These are phyloP conservation scores for Dendrobium catenatum DNA, from an alignment of 106 monocot species.

Conservation along the genomic window DNA sequence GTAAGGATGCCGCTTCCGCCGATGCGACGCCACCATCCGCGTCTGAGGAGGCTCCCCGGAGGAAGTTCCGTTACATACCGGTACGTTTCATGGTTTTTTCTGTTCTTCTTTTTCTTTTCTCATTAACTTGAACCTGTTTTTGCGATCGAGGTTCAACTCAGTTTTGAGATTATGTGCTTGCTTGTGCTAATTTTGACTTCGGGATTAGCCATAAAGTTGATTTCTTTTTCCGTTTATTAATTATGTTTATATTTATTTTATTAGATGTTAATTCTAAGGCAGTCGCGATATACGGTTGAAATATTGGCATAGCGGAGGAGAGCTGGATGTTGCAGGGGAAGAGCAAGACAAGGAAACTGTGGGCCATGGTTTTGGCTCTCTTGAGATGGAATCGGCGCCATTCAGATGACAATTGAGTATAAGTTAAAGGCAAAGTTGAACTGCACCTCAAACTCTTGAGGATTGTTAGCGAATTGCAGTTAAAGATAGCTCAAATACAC, in stretches of 20 bases:
- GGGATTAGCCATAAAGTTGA: no score
- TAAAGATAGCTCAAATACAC: neutral
- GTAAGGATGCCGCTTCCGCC: constrained; percentile 12
- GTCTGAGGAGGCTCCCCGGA: constrained; percentile 31
- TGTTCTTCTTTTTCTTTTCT: neutral
- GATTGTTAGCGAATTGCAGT: neutral
- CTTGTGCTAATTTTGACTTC: no score
- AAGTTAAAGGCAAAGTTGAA: neutral
- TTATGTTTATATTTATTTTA: no score
- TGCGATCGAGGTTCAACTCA: no score
- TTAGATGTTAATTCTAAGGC: neutral
- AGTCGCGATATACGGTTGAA: neutral
- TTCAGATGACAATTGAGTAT: neutral
- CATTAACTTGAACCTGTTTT: neutral
- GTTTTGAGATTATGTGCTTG: no score
- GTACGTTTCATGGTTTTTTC: constrained; percentile 15
- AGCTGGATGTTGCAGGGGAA: neutral
- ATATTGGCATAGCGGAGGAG: neutral
- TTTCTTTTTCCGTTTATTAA: no score
- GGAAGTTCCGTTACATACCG: constrained; percentile 78
- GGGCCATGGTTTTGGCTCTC: neutral
- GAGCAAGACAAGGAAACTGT: neutral
- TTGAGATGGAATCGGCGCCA: neutral
- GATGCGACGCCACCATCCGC: neutral
- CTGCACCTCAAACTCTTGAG: neutral